Evolutionary conservation across 1,284 basidiomycete genomes (phyloP), one percentile per base, ranked within the genome.

Genomic region (Entoloma clypeatum): DNA sequence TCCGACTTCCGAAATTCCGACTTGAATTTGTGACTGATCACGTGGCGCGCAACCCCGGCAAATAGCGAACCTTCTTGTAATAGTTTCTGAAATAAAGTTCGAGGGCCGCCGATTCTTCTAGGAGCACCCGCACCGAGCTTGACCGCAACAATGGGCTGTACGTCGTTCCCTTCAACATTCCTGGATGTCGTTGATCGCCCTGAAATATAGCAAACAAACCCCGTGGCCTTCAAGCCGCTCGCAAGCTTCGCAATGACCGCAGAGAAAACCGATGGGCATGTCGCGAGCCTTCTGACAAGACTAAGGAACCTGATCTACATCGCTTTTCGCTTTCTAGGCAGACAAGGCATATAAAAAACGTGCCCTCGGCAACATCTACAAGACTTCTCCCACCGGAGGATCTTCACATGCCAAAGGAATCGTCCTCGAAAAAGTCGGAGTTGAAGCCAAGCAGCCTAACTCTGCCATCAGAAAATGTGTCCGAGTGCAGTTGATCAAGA

Each of bases 391-490:
- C 43, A 99, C 96, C 53, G 96, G 92, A 76, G 96, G 96, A 58
- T 95, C 94, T 43, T 99, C 96, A 58, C 96, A 99, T 72, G 96
- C 96, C 59, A 99, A 99, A 80, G 96, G 96, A 58, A 99, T 99
- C 65, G 96, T 99, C 52, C 86, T 99, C 52, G 96, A 99, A 77
- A 99, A 99, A 80, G 88, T 94, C 53, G 85, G 86, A 55, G 86
- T 91, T 51, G 87, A 90, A 70, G 92, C 92, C 61, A 95, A 95
- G 74, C 92, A 96, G 68, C 96, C 96, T 73, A 99, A 99, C 83
- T 99, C 96, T 65, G 96, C 96, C 67, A 98, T 99, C 69, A 92
- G 96, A 72, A 99, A 99, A 74, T 99, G 96, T 79, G 96, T 99
- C 57, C 92, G 96, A 77, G 96, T 99, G 50, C 96, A 99, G 67